A percentile compares a stretch with the other conserved stretches of the same genome.
Conservation (phyloP, 768 basidiomycete species). For the Hortiboletus campestris region DNA sequence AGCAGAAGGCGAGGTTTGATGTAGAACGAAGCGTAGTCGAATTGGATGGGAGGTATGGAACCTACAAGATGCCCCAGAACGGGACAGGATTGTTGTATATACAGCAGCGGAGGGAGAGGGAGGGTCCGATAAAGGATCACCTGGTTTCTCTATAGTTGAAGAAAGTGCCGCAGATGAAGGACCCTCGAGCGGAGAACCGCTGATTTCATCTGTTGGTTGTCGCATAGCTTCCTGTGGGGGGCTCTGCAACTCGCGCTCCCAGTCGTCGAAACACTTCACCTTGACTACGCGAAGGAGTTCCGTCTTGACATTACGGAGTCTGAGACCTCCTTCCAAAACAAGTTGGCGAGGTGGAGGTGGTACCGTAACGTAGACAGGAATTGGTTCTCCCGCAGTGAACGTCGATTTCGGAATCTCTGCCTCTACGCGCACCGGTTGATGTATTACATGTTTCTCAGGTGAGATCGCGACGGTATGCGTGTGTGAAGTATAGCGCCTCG, state of each 20-base stretch:
- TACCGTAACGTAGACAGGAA: slow-evolving; percentile 78
- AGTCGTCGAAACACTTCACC: slow-evolving; percentile 45
- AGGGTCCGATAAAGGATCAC: slow-evolving; percentile 41
- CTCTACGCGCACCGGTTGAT: slow-evolving; percentile 64
- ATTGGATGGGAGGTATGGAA: slow-evolving; percentile 78
- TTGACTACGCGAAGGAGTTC: slow-evolving; percentile 72
- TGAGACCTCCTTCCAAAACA: slow-evolving; percentile 65
- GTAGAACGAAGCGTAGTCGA: slow-evolving; percentile 78
- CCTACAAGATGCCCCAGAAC: slow-evolving; percentile 89
- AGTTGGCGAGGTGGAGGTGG: slow-evolving; percentile 70
- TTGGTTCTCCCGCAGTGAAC: slow-evolving; percentile 68
- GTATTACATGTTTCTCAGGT: slow-evolving; percentile 56
- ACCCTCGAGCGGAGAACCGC: slow-evolving; percentile 27
- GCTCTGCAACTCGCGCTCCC: slow-evolving; percentile 32
- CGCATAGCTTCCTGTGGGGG: slow-evolving; percentile 23
- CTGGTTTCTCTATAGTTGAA: slow-evolving; percentile 28
- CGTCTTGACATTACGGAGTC: slow-evolving; percentile 76
- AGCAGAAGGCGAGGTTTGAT: slow-evolving; percentile 51
- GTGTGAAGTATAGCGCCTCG: slow-evolving; percentile 72
- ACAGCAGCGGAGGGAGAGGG: slow-evolving; percentile 39
- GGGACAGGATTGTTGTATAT: slow-evolving; percentile 61
- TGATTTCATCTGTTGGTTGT: slow-evolving; percentile 11
- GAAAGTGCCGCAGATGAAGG: slow-evolving; percentile 29
- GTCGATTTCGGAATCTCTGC: slow-evolving; percentile 71
- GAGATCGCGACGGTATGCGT: slow-evolving; percentile 50